Evolutionary conservation across 2,329 filamentous ascomycete species (phyloP).

Genomic region (Colletotrichum gloeosporioides): DNA sequence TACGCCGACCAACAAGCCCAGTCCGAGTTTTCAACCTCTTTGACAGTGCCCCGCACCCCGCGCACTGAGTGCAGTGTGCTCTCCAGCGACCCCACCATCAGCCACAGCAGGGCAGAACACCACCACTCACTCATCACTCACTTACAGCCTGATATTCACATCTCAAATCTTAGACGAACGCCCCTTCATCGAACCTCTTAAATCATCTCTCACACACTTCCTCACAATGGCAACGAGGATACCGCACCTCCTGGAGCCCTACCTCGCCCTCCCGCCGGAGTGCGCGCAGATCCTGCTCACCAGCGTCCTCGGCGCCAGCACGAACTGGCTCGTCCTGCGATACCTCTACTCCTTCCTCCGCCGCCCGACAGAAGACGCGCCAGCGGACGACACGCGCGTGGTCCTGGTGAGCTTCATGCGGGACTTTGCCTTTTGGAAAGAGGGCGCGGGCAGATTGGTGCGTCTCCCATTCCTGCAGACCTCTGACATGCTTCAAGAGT

Average conservation of each 20-base stretch:
- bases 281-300: slow-evolving; percentile 71
- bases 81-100: not conserved
- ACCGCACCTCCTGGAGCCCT: slow-evolving; percentile 69
- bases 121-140: not conserved
- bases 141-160: not conserved
- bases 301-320: slow-evolving; percentile 66
- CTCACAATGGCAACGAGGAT: slow-evolving; percentile 53
- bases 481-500: rapidly evolving
- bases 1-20: not conserved
- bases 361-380: not conserved
- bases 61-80: not conserved
- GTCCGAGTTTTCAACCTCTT: not conserved
- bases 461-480: not conserved
- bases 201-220: not conserved
- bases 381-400: slow-evolving; percentile 52
- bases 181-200: rapidly evolving
- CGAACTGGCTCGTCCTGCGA: slow-evolving; percentile 70
- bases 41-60: not conserved
- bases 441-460: slow-evolving; percentile 72
- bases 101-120: not conserved
- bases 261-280: slow-evolving; percentile 62
- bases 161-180: not conserved
- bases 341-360: slow-evolving; percentile 56
- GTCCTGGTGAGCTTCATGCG: slow-evolving; percentile 85
- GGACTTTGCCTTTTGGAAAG: slow-evolving; percentile 79